Evolutionary conservation across 495 filamentous ascomycete genomes (phyloP), one percentile per base, ranked within the genome.

Genomic region (Extremus antarcticus): DNA sequence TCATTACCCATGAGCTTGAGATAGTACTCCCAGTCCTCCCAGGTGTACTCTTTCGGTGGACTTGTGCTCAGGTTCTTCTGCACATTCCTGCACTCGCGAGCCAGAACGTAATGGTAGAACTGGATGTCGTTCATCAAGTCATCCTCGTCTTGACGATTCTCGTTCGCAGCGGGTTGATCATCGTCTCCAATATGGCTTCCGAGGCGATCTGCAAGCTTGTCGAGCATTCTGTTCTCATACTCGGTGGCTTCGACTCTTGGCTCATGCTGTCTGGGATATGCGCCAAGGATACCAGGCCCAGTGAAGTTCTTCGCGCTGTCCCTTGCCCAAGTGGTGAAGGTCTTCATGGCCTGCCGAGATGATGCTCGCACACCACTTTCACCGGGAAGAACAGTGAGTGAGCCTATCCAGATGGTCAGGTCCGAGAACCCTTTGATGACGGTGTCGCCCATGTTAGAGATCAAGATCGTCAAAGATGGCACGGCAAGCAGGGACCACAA

Each of bases 401-500:
- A 78, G 19, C 84, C 88, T 3, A 92, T 54, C 62, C 78, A 79
- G 23, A 88, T 70, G 0, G 86, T 90, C 0, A 78, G 55, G 45
- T 94, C 84, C 24, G 77, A 74, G 51, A 95, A 74, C 1, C 69
- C 70, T 55, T 83, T 84, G 41, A 94, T 77, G 39, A 94, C 77
- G 0, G 84, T 90, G 62, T 87, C 83, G 8, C 85, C 84, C 59
- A 92, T 88, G 58, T 90, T 87, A 38, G 80, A 84, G 55, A 95
- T 91, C 24, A 94, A 74, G 39, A 92, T 82, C 0, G 90, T 94
- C 64, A 90, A 78, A 2, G 84, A 80, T 1, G 90, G 90, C 1
- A 95, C 72, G 1, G 89, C 87, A 2, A 94, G 76, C 2, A 95
- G 68, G 21, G 85, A 85, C 90, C 90, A 97, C 57, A 94, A 81